These are phyloP conservation scores for Kuraishia cidri DNA, from an alignment of 805 yeast genomes.

Conservation along the genomic window DNA sequence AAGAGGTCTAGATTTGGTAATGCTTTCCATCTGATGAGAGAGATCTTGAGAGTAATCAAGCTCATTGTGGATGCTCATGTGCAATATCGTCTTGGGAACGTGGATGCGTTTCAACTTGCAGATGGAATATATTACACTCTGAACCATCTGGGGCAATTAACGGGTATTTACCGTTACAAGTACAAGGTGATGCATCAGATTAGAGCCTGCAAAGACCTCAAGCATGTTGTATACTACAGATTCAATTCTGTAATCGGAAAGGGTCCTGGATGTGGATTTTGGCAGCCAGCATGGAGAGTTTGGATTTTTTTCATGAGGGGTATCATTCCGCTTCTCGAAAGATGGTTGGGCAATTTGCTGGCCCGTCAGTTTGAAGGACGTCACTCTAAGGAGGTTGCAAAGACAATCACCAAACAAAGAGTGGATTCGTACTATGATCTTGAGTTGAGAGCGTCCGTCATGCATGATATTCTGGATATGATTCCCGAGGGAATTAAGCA, in stretches of 20 bases:
- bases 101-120: conserved; percentile 89
- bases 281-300: conserved; percentile 99
- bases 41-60: conserved; percentile 75
- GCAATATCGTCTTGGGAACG: conserved; percentile 81
- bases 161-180: conserved; percentile 95
- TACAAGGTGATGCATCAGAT: conserved; percentile 98
- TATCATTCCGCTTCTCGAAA: conserved; percentile 78
- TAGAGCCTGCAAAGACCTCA: conserved; percentile 89
- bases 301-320: conserved; percentile 94
- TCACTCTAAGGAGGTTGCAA: conserved; percentile 82
- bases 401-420: conserved; percentile 92
- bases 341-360: conserved; percentile 90
- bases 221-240: conserved; percentile 80
- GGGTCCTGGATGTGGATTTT: conserved; percentile 98
- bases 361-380: conserved; percentile 96
- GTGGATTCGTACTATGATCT: conserved; percentile 91
- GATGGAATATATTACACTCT: conserved; percentile 88
- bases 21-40: conserved; percentile 91
- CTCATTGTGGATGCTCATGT: conserved; percentile 90
- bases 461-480: conserved; percentile 95
- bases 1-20: conserved; percentile 94
- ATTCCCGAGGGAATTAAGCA: conserved; percentile 92
- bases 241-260: conserved; percentile 87
- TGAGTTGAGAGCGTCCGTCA: conserved; percentile 86
- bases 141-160: conserved; percentile 90